A percentile compares a stretch with the other conserved stretches of the same genome.
Evolutionary conservation across 1,139 yeast genomes (phyloP).

Genomic region (Pichia sp.): DNA sequence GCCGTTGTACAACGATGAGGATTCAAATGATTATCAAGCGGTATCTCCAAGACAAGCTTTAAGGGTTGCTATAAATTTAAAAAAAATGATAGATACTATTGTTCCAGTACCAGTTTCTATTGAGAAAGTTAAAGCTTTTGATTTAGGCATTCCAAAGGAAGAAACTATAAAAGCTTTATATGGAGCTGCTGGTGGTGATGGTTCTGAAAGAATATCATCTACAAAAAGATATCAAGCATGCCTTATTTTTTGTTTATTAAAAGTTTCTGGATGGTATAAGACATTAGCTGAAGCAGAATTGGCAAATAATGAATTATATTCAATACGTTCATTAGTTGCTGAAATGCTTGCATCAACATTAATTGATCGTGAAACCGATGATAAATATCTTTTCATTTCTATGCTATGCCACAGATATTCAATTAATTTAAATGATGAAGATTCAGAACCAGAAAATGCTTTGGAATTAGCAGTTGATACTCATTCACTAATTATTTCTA

Average conservation of each 20-base stretch:
- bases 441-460: slow-evolving; percentile 60
- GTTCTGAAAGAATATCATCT: slow-evolving; percentile 48
- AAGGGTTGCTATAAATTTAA: slow-evolving; percentile 68
- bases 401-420: slow-evolving; percentile 73
- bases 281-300: slow-evolving; percentile 54
- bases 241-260: slow-evolving; percentile 61
- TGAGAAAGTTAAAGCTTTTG: slow-evolving; percentile 45
- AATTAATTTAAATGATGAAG: slow-evolving; percentile 57
- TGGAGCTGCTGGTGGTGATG: slow-evolving; percentile 78
- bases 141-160: slow-evolving; percentile 56
- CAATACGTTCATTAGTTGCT: slow-evolving; percentile 59
- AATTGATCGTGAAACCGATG: slow-evolving; percentile 54
- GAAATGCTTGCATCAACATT: slow-evolving; percentile 64
- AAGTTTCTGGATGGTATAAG: slow-evolving; percentile 76
- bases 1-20: slow-evolving; percentile 27
- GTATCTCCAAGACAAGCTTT: slow-evolving; percentile 68
- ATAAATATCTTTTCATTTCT: slow-evolving; percentile 63
- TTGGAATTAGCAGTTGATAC: slow-evolving; percentile 81
- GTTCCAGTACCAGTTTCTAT: slow-evolving; percentile 58
- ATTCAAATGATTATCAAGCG: slow-evolving; percentile 29
- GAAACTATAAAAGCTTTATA: slow-evolving; percentile 54
- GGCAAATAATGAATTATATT: slow-evolving; percentile 59
- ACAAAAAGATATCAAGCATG: slow-evolving; percentile 61
- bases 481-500: slow-evolving; percentile 70
- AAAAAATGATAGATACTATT: slow-evolving; percentile 61